These are phyloP conservation scores for Geotrichum phurueaensis DNA, from an alignment of 1,139 yeast species.

Conservation along the genomic window DNA sequence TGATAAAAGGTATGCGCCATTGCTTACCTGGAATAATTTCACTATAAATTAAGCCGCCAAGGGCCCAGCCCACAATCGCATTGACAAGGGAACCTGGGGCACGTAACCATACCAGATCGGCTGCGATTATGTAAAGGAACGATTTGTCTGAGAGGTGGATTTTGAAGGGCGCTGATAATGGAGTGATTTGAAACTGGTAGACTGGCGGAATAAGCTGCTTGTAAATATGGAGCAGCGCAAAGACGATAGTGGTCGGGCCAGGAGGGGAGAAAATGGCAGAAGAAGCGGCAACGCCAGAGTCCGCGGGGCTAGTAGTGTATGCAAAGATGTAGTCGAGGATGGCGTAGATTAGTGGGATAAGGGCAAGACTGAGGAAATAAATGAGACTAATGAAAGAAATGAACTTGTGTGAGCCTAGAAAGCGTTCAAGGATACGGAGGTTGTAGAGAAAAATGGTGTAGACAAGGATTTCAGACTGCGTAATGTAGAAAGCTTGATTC, in stretches of 20 bases:
- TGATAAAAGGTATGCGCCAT: constrained; percentile 38
- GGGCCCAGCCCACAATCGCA: constrained; percentile 49
- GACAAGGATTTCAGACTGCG: constrained; percentile 61
- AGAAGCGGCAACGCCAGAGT: not conserved
- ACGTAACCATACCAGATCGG: constrained; percentile 49
- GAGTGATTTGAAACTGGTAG: constrained; percentile 51
- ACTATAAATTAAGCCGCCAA: constrained; percentile 52
- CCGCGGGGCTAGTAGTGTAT: not conserved
- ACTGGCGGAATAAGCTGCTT: constrained; percentile 53
- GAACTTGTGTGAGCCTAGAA: constrained; percentile 57
- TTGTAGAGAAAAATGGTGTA: constrained; percentile 50
- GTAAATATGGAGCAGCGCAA: constrained; percentile 55
- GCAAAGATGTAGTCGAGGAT: not conserved
- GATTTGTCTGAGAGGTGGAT: constrained; percentile 47
- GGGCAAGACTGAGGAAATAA: constrained; percentile 20
- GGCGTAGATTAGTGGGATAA: constrained; percentile 2
- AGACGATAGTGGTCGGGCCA: constrained; percentile 61
- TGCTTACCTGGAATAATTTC: constrained; percentile 58
- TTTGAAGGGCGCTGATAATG: constrained; percentile 25
- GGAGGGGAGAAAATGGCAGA: constrained; percentile 36
- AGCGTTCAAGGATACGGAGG: constrained; percentile 57
- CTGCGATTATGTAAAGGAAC: constrained; percentile 48
- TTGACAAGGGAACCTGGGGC: constrained; percentile 42
- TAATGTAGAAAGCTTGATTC: constrained; percentile 52
- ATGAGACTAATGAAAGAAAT: constrained; percentile 32